phyloP scores from a whole-genome alignment of 2,329 filamentous ascomycete genomes.

The Ascochyta lentis region DNA sequence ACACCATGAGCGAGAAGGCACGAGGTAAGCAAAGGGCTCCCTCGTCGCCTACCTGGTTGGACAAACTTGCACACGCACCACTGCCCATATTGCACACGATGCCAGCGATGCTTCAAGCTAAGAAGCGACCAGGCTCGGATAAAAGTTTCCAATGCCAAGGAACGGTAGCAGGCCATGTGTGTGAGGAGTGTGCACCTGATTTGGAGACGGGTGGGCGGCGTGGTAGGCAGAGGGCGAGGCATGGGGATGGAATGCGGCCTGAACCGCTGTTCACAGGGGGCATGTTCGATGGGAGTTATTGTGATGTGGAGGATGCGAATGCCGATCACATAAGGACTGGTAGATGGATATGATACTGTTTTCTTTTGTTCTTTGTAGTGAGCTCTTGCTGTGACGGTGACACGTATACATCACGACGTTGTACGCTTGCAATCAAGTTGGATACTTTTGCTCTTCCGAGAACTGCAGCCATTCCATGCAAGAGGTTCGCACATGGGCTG shows the following conservation, averaged over 20 bases:
- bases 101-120: slow-evolving; percentile 1
- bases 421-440: too few relatives aligned
- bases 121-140: slow-evolving; percentile 23
- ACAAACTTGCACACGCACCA: slow-evolving; percentile 11
- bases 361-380: not conserved
- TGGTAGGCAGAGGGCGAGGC: not conserved
- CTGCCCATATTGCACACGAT: slow-evolving; percentile 7
- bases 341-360: not conserved
- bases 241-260: slow-evolving; percentile 5
- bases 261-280: slow-evolving; percentile 14
- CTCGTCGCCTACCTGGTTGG: slow-evolving; percentile 16
- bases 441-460: too few relatives aligned
- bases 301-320: not conserved
- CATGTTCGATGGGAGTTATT: not conserved
- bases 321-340: not conserved
- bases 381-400: too few relatives aligned
- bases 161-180: not conserved
- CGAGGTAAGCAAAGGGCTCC: slow-evolving; percentile 4
- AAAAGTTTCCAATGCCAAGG: slow-evolving; percentile 34
- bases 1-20: not conserved
- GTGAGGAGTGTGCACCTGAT: not conserved
- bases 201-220: not conserved
- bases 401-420: too few relatives aligned
- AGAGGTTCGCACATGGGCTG: not conserved
- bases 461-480: too few relatives aligned